Base-by-base conservation (phyloP, 768 basidiomycete species). In the Boletus barrowsii region DNA sequence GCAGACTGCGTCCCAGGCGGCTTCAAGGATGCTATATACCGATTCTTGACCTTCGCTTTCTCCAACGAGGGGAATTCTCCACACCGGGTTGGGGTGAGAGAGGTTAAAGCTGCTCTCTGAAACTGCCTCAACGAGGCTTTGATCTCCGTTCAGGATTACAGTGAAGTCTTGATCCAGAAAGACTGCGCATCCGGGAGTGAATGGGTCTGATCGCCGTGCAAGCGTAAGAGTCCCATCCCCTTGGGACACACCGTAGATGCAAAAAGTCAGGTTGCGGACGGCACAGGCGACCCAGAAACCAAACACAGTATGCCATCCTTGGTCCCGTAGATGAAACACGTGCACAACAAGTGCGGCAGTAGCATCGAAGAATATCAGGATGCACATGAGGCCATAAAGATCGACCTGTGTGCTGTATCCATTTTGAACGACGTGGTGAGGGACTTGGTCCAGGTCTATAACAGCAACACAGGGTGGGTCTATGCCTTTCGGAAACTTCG, bases 191-290 rank as follows among this genome's bases (percentile, higher is more conserved):
- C 52, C 46, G 0, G 33, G 49, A 7, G 42, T 29, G 8, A 24
- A 20, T 11, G 14, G 24, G 1, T 26, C n/a, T 11, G 52, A 36
- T 44, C 37, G 32, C 14, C 10, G 52, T 13, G 46, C 32, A 18
- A 60, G 59, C 2, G n/a, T 39, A 10, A 60, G 49, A 13, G 26
- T 39, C 6, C 41, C 41, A 1, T 58, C 54, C n/a, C 54, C 53
- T n/a, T 15, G n/a, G 32, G 35, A 4, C 4, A 42, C 5, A 29
- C n/a, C 18, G 13, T 9, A 22, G 4, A 20, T 7, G 26, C 14
- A 29, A 24, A 42, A 30, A 13, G 3, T 2, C 40, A 42, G 10
- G 40, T 4, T 42, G 40, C 17, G 1, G 17, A 33, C 2, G 35
- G 7, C 10, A 40, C 6, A n/a, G 26, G 4, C 4, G n/a, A 3